Base-by-base conservation (phyloP, 768 basidiomycete genomes). In the Podaxis sp. region DNA sequence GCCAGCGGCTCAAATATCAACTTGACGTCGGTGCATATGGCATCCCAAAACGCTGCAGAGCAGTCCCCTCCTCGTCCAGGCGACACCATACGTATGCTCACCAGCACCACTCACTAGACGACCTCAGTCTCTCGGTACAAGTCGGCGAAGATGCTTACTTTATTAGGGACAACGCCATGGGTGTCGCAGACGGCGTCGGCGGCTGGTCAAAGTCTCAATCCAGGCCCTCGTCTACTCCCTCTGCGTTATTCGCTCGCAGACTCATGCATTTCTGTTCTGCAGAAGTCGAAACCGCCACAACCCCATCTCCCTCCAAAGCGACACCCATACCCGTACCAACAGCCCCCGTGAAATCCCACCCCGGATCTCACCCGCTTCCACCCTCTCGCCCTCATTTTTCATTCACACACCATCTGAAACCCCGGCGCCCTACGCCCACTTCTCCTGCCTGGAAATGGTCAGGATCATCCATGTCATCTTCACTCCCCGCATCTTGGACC, bases 71-170 rank as follows among this genome's bases (percentile, higher is more conserved):
- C 57, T 66, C 40, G 44, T 60, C 19, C 65, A 64, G 55, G 7
- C 48, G 70, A 49, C 64, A 67, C 65, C 64, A 70, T 60, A 55
- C 66, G 12, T 65, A 63, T n/a, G 59, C 66, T 9, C 19, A 38
- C 44, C 52, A 54, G 24, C n/a, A 44, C 40, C 40, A 52, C 61
- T 67, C 65, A 63, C 66, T 36, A 68, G 74, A 77, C 17, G 72
- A 76, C 11, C 49, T 72, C 2, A 73, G 77, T 26, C 80, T 89
- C 12, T 82, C 91, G 0, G 87, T 90, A 0, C 90, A 93, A 70
- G 88, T 97, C 11, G 95, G 95, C 44, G 95, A 98, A 73, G 95
- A 98, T 70, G 92, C 95, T 4, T 96, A 95, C 70, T 93, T 93
- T 65, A 76, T 93, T 5, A 78, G 85, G 4, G 84, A 88, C 62